These are phyloP conservation scores for Trypethelium eluteriae DNA, from an alignment of 495 filamentous ascomycete species.

Conservation along the genomic window DNA sequence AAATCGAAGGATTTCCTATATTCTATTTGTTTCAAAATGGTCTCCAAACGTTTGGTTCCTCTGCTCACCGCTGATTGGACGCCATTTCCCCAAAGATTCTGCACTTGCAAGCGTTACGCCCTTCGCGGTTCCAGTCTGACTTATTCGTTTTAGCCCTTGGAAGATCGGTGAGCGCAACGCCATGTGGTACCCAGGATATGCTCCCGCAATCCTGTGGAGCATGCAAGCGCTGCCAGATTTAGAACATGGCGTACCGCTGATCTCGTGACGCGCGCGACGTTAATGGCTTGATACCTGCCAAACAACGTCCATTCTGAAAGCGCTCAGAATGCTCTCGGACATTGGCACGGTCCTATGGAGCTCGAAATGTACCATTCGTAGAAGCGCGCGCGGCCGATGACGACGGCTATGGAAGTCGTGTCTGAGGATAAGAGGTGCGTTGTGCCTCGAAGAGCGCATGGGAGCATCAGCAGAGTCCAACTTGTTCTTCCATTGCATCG, in stretches of 20 bases:
- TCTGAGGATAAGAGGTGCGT: conserved; percentile 11
- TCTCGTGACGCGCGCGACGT: conserved; percentile 10
- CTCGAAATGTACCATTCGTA: background rate
- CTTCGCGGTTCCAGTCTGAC: background rate
- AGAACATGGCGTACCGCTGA: conserved; percentile 8
- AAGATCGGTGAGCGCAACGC: background rate
- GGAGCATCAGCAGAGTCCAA: background rate
- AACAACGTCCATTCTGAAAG: background rate
- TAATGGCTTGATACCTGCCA: background rate
- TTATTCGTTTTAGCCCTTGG: background rate
- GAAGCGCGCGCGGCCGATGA: conserved; percentile 10
- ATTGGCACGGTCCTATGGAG: background rate
- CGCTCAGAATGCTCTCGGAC: background rate
- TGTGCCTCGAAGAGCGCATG: background rate
- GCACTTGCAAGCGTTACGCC: conserved; percentile 6
- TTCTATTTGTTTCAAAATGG: background rate
- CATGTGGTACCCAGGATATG: conserved; percentile 6
- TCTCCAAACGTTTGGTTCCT: background rate
- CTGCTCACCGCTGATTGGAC: background rate
- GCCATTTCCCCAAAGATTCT: background rate
- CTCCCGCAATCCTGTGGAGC: background rate
- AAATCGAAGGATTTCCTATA: conserved; percentile 2
- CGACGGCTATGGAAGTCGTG: background rate
- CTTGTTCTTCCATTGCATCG: background rate
- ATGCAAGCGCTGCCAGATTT: conserved; percentile 10